Evolutionary conservation across 129 eudicot genomes (phyloP), one percentile per base, ranked within the genome.

Genomic region (Centaurea solstitialis): DNA sequence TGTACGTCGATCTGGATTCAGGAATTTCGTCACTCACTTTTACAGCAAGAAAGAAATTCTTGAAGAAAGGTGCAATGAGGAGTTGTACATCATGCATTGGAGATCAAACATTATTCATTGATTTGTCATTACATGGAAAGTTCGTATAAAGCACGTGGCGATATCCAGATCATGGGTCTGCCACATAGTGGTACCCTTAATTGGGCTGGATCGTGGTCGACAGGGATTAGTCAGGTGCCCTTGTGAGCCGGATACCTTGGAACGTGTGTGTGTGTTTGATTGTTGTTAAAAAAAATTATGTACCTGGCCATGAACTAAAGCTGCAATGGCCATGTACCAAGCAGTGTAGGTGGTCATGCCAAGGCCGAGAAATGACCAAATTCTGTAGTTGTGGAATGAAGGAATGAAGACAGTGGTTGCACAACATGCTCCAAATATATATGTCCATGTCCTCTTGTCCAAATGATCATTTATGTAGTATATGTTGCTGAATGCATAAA

Each of bases 371-470:
- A 95, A 95, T 1, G 99, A 92, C 99, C 99, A 95, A 64, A 95
- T 90, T 74, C 99, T 79, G 76, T 95, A 95, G 92, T 95, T 95
- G 81, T 95, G 99, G 79, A 95, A 95, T 8, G 99, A 95, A 21
- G 99, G 99, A 69, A 94, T 90, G 89, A 94, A 94, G 50, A 94
- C 98, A 1, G 98, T 92, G 2, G 98, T 94, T 5, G 99, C 99
- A 78, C 99, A 95, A 78, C 99, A 95, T 57, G 99, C 99, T 80
- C 99, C 99, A 73, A 95, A 95, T 86, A 95, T 95, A 74, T 95
- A 95, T 7, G 99, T 95, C 99, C 99, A 95, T 86, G 99, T 95
- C 86, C 99, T 91, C 89, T 95, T 95, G 88, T 95, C 99, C 91
- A 95, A 61, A 62, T 88, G 89, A 26, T 95, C 97, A 81, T 95